Evolutionary conservation across 148 eudicot genomes (phyloP).

Genomic region (Amaranthus palmeri): DNA sequence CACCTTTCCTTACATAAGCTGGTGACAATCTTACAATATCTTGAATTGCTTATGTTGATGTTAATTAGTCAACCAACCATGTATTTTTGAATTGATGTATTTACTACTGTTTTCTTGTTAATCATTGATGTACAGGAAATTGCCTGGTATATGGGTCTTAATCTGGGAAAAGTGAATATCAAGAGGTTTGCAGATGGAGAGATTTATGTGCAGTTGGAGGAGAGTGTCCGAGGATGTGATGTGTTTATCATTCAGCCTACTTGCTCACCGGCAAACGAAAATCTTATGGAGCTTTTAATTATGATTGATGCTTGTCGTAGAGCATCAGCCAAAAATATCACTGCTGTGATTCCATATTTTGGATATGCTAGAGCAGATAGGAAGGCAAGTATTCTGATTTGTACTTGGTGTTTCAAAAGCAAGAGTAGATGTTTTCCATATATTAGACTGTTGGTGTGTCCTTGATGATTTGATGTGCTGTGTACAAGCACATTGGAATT

Average conservation of each 20-base stretch:
- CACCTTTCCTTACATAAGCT: not conserved
- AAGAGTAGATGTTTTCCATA: not conserved
- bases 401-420: not conserved
- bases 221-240: slow-evolving; percentile 95
- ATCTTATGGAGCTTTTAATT: slow-evolving; percentile 87
- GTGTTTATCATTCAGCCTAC: slow-evolving; percentile 91
- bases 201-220: slow-evolving; percentile 90
- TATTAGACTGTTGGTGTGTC: not conserved
- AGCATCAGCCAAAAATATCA: slow-evolving; percentile 91
- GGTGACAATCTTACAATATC: not conserved
- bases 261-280: slow-evolving; percentile 91
- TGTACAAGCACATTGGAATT: not conserved
- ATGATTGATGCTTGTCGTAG: slow-evolving; percentile 98
- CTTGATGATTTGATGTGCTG: not conserved
- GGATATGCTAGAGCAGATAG: slow-evolving; percentile 99
- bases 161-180: slow-evolving; percentile 63
- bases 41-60: not conserved
- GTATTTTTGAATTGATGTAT: not conserved
- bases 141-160: slow-evolving; percentile 88
- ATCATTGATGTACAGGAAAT: slow-evolving; percentile 52
- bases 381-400: slow-evolving; percentile 43
- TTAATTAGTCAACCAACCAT: not conserved
- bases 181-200: slow-evolving; percentile 97
- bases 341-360: slow-evolving; percentile 95
- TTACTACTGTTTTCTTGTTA: not conserved